Evolutionary conservation across 257 asterid genomes (phyloP), one percentile per base, ranked within the genome.

Genomic region (Solanum chmielewskii): DNA sequence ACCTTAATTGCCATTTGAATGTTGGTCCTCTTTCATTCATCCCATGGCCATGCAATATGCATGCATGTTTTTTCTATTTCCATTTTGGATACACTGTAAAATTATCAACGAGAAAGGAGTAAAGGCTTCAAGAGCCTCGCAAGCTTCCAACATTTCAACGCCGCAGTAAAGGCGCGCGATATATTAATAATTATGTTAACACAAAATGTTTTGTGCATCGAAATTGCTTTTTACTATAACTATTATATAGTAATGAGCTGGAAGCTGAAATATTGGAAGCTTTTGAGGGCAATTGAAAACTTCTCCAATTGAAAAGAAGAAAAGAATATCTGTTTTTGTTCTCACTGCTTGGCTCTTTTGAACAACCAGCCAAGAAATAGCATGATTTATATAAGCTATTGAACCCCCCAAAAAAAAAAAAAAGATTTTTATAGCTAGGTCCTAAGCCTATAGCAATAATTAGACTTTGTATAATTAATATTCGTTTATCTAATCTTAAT

Each of bases 281-380:
- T 62, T 87, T 45, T 84, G 71, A 85, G 90, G 83, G 82, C 45
- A n/a, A 77, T 74, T 47, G 88, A 69, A 82, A 66, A 60, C 6
- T 25, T 85, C 35, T 85, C 90, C 77, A 78, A 81, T 23, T 49
- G 39, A 13, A 18, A 29, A 29, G 64, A 31, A n/a, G 60, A 49
- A 66, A 41, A 42, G 4, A 60, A 25, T 6, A 35, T 9, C 41
- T 29, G 2, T 64, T n/a, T 66, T 15, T 9, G 39, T 80, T 70
- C 81, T 87, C 80, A 29, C 62, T 78, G 73, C 21, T 69, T 47
- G 45, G 89, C 87, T 9, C 85, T 47, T 73, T 52, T 49, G 84
- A 77, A 69, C 27, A 80, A 80, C 66, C 42, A 78, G 84, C 41
- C 41, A 44, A 25, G 64, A 44, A 44, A 25, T 78, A 25, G 9